Evolutionary conservation across 371 early-diverging fungal genomes (phyloP).

Genomic region (Edhazardia aedis): DNA sequence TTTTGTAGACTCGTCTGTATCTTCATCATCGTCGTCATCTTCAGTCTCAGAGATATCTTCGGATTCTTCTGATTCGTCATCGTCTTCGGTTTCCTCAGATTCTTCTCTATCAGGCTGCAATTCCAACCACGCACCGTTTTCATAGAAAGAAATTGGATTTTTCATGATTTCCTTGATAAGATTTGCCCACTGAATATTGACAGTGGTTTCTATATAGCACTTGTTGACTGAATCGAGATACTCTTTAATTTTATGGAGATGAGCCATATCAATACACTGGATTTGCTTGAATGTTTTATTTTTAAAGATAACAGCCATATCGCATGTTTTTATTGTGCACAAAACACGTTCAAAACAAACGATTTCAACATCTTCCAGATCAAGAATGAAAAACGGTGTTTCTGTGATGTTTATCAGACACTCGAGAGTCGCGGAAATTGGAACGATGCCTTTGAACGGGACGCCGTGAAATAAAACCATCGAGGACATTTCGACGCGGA

Average conservation of each 20-base stretch:
- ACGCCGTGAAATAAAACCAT: slow-evolving; percentile 43
- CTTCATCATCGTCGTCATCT: too few relatives aligned
- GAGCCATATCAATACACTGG: slow-evolving; percentile 26
- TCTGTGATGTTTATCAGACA: slow-evolving; percentile 41
- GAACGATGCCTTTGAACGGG: slow-evolving; percentile 35
- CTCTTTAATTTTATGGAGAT: slow-evolving; percentile 39
- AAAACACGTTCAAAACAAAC: slow-evolving; percentile 46
- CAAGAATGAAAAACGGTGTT: slow-evolving; percentile 43
- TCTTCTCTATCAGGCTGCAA: slow-evolving; percentile 30
- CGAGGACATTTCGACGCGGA: slow-evolving; percentile 26
- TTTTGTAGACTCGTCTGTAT: too few relatives aligned
- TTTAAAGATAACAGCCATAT: slow-evolving; percentile 42
- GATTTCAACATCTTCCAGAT: slow-evolving; percentile 44
- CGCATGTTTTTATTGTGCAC: slow-evolving; percentile 38
- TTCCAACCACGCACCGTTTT: slow-evolving; percentile 44
- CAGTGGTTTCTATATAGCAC: slow-evolving; percentile 43
- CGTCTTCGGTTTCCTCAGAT: neutral
- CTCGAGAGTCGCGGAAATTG: slow-evolving; percentile 36
- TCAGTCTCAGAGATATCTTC: too few relatives aligned
- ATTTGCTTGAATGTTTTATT: slow-evolving; percentile 29
- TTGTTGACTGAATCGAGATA: slow-evolving; percentile 44
- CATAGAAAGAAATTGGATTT: slow-evolving; percentile 46
- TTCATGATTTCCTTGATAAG: slow-evolving; percentile 41
- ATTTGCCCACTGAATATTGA: slow-evolving; percentile 47
- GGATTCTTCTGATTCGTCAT: slow-evolving; percentile 1